Base-by-base conservation (phyloP, 345 rosid species). In the Barbarea vulgaris region DNA sequence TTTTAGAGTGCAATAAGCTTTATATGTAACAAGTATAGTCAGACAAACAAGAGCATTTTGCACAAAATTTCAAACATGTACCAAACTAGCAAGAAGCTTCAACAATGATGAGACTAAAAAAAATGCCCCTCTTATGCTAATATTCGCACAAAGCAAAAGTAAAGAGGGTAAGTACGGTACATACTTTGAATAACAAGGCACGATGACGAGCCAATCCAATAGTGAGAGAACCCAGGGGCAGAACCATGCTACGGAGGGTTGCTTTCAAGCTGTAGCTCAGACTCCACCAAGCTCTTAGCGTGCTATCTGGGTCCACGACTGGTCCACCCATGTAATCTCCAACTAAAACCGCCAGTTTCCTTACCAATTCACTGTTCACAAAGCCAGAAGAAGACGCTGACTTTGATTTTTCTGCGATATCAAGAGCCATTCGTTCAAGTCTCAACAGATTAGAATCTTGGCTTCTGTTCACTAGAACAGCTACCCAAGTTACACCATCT, bases 141-240 rank as follows among this genome's bases (percentile, higher is more conserved):
- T 64, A 30, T n/a, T 31, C 58, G 48, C 63, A 24, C 31, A 52
- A 52, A 36, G 33, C 2, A 69, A 72, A 53, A 52, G 17, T 22
- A 60, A 61, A 17, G 39, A 31, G 56, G 21, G 39, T 14, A 17
- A 63, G 24, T 42, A 79, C 61, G 55, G 41, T 53, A 79, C 72
- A 61, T 83, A 93, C 98, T 94, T 93, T 93, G 84, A 90, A 93
- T 78, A 93, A 72, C 83, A 93, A 81, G 34, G 98, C 98, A 47
- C 98, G 96, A 77, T 93, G 98, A 78, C 97, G 97, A 72, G 98
- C 91, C 90, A 93, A 76, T 74, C 98, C 97, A 52, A 93, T 86
- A 56, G 89, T 93, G 69, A 93, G 76, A 70, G 97, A 89, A 80
- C 97, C 98, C 69, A 93, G 84, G 1, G 98, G 98, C 70, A 93